These are phyloP conservation scores for Kokia cookei DNA, from an alignment of 441 rosid species.

Conservation along the genomic window DNA sequence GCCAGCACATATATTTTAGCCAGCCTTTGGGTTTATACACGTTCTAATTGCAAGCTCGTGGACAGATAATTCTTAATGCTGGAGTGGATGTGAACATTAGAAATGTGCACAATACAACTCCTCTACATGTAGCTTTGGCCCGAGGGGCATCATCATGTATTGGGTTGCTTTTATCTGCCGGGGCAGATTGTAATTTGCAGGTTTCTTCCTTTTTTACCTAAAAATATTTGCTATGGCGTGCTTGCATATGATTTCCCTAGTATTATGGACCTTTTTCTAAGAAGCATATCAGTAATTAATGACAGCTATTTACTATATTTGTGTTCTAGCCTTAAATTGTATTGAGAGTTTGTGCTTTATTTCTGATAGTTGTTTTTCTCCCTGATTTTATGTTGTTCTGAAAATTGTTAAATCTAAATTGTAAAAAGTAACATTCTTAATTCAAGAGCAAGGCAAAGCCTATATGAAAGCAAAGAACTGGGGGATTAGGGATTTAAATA, in stretches of 20 bases:
- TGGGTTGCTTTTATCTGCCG: constrained; percentile 78
- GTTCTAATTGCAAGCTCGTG: constrained; percentile 13
- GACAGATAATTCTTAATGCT: constrained; percentile 89
- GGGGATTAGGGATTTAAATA: neutral
- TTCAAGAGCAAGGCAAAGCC: neutral
- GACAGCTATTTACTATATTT: neutral
- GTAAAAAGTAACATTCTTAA: neutral
- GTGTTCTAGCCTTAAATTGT: neutral
- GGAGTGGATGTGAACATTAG: constrained; percentile 95
- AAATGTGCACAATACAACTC: constrained; percentile 83
- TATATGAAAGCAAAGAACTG: neutral
- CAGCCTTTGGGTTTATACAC: neutral
- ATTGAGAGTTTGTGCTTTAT: neutral
- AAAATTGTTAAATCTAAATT: neutral
- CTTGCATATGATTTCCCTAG: constrained; percentile 11
- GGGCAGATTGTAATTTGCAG: constrained; percentile 92
- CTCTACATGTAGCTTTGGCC: constrained; percentile 95
- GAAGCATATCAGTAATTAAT: neutral
- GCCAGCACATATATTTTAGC: neutral
- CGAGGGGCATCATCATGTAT: constrained; percentile 95
- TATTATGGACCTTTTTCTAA: neutral
- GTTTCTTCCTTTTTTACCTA: constrained; percentile 26
- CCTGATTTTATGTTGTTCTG: neutral
- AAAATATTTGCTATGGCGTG: neutral
- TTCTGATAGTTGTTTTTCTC: neutral